Percentiles rank a stretch among this genome's conserved stretches.
These are phyloP conservation scores for Selaginella moellendorffii DNA, from an alignment of 75 land plant genomes.

Conservation along the genomic window DNA sequence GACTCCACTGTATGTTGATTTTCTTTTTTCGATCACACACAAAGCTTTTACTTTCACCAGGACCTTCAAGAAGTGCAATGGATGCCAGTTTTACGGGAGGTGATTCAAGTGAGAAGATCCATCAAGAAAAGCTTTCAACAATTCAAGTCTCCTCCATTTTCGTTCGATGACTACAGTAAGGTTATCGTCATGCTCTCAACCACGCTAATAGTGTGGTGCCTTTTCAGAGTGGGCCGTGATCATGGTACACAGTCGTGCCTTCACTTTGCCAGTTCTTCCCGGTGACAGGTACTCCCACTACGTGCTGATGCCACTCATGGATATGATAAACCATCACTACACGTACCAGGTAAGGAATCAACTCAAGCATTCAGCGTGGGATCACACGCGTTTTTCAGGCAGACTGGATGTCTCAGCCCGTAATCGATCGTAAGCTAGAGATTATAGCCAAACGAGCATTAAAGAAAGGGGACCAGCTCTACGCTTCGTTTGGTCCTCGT, in stretches of 20 bases:
- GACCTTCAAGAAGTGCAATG: slow-evolving; percentile 31
- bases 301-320: slow-evolving; percentile 38
- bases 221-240: slow-evolving; percentile 29
- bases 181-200: too few species aligned
- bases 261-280: slow-evolving; percentile 25
- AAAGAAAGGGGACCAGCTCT: slow-evolving; percentile 21
- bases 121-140: slow-evolving; percentile 20
- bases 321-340: slow-evolving; percentile 34
- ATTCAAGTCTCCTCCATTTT: slow-evolving; percentile 7
- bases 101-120: slow-evolving; percentile 26
- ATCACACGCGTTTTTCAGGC: slow-evolving; percentile 15
- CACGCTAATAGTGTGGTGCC: too few species aligned
- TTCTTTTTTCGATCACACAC: too few species aligned
- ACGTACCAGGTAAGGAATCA: slow-evolving; percentile 22
- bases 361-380: not conserved
- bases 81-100: slow-evolving; percentile 31
- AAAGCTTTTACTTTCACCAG: too few species aligned
- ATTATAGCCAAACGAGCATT: slow-evolving; percentile 24
- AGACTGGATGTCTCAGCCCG: slow-evolving; percentile 32
- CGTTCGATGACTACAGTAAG: slow-evolving; percentile 28
- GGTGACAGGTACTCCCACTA: slow-evolving; percentile 28
- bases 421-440: slow-evolving; percentile 29
- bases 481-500: slow-evolving; percentile 36
- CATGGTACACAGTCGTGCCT: slow-evolving; percentile 36
- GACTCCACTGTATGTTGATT: not conserved